phyloP scores from a whole-genome alignment of 2,329 filamentous ascomycete species.

The Lachnellula hyalina region DNA sequence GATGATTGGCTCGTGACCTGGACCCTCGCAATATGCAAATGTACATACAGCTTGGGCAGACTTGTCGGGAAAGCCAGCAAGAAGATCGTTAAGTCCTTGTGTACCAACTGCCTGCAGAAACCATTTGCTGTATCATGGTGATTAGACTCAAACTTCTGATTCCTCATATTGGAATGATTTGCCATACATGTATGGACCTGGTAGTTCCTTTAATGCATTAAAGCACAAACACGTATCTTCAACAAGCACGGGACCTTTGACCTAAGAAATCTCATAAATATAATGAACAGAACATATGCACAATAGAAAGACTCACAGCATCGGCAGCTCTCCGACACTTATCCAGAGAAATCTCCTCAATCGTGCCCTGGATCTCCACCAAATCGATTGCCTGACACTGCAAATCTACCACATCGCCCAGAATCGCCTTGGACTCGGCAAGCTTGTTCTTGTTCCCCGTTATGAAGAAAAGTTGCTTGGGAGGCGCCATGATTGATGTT shows the following conservation, averaged over 20 bases:
- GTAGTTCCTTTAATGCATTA: slow-evolving; percentile 81
- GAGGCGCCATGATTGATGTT: slow-evolving; percentile 16
- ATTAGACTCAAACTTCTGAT: background rate
- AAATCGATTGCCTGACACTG: slow-evolving; percentile 72
- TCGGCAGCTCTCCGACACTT: slow-evolving; percentile 83
- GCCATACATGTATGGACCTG: slow-evolving; percentile 86
- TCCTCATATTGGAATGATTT: background rate
- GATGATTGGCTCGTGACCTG: slow-evolving; percentile 74
- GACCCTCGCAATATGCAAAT: slow-evolving; percentile 85
- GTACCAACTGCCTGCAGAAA: slow-evolving; percentile 83
- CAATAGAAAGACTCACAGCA: slow-evolving; percentile 45
- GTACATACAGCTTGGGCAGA: slow-evolving; percentile 91
- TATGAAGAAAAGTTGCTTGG: slow-evolving; percentile 74
- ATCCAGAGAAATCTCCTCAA: slow-evolving; percentile 85
- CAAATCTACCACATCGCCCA: slow-evolving; percentile 66
- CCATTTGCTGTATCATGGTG: slow-evolving; percentile 65
- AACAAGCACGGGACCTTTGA: slow-evolving; percentile 82
- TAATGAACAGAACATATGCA: background rate
- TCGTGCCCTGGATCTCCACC: slow-evolving; percentile 83
- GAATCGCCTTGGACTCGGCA: slow-evolving; percentile 79
- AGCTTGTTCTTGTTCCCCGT: slow-evolving; percentile 96
- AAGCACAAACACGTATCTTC: slow-evolving; percentile 97
- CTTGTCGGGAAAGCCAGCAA: slow-evolving; percentile 85
- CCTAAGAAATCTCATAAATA: slow-evolving; percentile 39
- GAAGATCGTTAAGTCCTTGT: slow-evolving; percentile 80